Percentiles rank a stretch among this genome's conserved stretches.
Evolutionary conservation across 208 protist species (phyloP).

Genomic region (Wallacemonas rigidus): DNA sequence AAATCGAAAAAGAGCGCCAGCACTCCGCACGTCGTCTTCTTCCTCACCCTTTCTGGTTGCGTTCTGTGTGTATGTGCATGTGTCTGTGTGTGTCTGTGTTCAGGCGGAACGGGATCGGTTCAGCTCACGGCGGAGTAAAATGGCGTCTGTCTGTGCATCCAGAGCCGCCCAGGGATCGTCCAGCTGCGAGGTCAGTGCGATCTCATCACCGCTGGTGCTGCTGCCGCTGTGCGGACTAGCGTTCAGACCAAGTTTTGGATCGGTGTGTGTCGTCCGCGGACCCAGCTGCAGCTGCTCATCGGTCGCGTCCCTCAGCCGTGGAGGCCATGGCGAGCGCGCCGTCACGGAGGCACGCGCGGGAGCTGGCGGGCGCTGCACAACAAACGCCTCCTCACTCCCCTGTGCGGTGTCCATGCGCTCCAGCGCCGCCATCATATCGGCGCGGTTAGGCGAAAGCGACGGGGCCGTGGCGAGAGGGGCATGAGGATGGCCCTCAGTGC

Average conservation of each 20-base stretch:
- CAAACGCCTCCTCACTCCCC: background rate
- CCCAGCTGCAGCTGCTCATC: background rate
- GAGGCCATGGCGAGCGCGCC: constrained; percentile 4
- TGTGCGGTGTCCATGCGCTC: constrained; percentile 17
- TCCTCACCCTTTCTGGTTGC: constrained; percentile 2
- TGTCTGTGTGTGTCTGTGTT: background rate
- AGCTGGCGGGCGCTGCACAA: background rate
- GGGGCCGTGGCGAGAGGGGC: background rate
- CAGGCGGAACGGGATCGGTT: constrained; percentile 10
- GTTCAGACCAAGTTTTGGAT: too few species aligned
- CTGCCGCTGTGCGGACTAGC: background rate
- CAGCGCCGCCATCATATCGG: constrained; percentile 3
- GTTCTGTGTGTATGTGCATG: constrained; percentile 19
- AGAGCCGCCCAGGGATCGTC: constrained; percentile 57
- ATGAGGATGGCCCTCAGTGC: background rate
- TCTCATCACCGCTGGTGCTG: background rate
- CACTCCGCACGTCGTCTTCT: background rate
- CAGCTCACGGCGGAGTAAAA: constrained; percentile 37
- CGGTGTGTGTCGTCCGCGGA: too few species aligned
- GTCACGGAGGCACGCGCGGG: background rate
- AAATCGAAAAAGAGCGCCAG: too few species aligned
- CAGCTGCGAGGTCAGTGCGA: constrained; percentile 20
- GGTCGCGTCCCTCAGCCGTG: background rate
- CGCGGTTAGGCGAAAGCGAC: constrained; percentile 8
- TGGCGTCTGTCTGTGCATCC: constrained; percentile 60